phyloP scores from a whole-genome alignment of 169 alveolate species.

The Cyclospora cayetanensis region DNA sequence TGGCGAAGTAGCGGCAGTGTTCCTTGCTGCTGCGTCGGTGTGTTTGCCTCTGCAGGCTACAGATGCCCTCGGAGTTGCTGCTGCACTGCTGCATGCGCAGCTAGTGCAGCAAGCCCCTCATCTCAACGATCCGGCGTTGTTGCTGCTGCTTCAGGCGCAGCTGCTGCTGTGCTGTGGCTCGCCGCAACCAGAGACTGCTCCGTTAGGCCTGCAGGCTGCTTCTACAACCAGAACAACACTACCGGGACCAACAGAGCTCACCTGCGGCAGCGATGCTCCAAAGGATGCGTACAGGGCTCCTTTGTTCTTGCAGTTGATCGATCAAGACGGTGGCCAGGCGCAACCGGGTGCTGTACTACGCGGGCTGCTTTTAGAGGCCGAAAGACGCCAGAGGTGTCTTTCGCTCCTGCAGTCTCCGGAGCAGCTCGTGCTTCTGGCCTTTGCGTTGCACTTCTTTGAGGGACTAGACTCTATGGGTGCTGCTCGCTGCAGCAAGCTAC shows the following conservation, averaged over 20 bases:
- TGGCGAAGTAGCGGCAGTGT: too few relatives aligned
- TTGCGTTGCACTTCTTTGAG: constrained; percentile 23
- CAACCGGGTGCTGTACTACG: not conserved
- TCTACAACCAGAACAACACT: not conserved
- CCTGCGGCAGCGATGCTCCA: too few relatives aligned
- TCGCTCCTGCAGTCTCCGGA: not conserved
- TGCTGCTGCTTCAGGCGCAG: constrained; percentile 28
- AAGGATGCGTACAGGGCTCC: too few relatives aligned
- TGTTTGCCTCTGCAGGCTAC: not conserved
- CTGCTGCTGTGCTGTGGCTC: constrained; percentile 26
- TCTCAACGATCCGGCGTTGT: not conserved
- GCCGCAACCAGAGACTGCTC: not conserved
- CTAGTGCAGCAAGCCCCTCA: not conserved
- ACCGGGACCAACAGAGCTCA: not conserved
- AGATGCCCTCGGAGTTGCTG: not conserved
- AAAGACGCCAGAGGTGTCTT: not conserved
- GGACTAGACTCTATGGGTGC: not conserved
- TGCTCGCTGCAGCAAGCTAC: constrained; percentile 4
- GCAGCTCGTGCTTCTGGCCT: not conserved
- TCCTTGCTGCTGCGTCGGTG: too few relatives aligned
- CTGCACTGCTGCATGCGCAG: not conserved
- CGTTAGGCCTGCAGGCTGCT: not conserved
- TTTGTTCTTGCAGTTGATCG: not conserved
- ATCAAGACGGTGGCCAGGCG: not conserved
- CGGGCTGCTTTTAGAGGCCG: constrained; percentile 4